Conservation (phyloP, 768 basidiomycete genomes). For the Imleria badia region DNA sequence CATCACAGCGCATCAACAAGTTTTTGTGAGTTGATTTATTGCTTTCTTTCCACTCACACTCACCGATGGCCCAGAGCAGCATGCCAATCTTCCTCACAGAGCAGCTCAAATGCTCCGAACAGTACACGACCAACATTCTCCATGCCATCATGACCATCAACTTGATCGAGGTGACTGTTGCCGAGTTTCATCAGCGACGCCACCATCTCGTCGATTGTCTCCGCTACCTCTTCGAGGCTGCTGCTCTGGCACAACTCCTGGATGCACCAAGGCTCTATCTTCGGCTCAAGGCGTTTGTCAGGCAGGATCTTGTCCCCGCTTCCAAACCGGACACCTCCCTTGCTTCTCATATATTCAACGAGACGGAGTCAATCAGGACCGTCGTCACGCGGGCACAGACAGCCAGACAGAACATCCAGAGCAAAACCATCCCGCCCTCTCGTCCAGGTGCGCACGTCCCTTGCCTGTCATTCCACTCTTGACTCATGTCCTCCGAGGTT, state of each 20-base stretch:
- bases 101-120: slow-evolving; percentile 81
- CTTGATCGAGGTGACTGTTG: slow-evolving; percentile 65
- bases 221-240: slow-evolving; percentile 62
- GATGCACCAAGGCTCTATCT: slow-evolving; percentile 48
- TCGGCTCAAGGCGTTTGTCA: slow-evolving; percentile 55
- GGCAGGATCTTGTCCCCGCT: slow-evolving; percentile 50
- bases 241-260: slow-evolving; percentile 46
- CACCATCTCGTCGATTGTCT: slow-evolving; percentile 71
- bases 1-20: no score
- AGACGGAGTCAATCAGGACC: slow-evolving; percentile 59
- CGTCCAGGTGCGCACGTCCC: slow-evolving; percentile 47
- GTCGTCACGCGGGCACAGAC: slow-evolving; percentile 53
- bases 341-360: slow-evolving; percentile 55
- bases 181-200: slow-evolving; percentile 68
- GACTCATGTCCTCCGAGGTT: slow-evolving; percentile 33
- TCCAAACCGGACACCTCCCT: slow-evolving; percentile 43
- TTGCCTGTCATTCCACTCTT: neutral
- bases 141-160: slow-evolving; percentile 58
- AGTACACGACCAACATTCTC: slow-evolving; percentile 68
- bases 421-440: slow-evolving; percentile 56
- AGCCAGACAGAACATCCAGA: slow-evolving; percentile 58
- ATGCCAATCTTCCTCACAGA: slow-evolving; percentile 84
- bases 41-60: no score
- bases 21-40: no score
- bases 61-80: no score